A percentile compares a stretch with the other conserved stretches of the same genome.
Conservation (phyloP, 2,329 filamentous ascomycete genomes). For the Cercospora sp. region DNA sequence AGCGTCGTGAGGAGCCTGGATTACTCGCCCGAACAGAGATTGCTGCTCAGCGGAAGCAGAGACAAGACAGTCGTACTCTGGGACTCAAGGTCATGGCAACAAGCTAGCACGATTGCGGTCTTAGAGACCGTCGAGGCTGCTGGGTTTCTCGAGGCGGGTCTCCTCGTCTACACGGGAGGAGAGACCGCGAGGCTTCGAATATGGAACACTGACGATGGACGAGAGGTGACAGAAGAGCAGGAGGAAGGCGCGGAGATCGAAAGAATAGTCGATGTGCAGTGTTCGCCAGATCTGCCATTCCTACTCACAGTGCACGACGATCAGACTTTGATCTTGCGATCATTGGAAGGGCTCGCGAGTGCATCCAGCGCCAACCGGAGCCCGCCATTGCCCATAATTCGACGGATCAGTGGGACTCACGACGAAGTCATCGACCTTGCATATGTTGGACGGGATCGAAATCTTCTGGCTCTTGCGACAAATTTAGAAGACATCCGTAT, state of each 20-base stretch:
- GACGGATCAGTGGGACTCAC: slow-evolving; percentile 90
- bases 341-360: slow-evolving; percentile 46
- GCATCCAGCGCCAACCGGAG: slow-evolving; percentile 18
- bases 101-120: slow-evolving; percentile 75
- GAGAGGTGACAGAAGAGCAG: slow-evolving; percentile 77
- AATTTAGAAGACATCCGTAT: slow-evolving; percentile 93
- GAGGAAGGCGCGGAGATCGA: slow-evolving; percentile 59
- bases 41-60: slow-evolving; percentile 78
- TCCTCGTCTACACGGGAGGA: slow-evolving; percentile 78
- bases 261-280: slow-evolving; percentile 70
- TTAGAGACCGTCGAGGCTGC: slow-evolving; percentile 82
- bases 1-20: slow-evolving; percentile 89
- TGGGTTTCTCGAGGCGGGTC: slow-evolving; percentile 72
- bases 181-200: slow-evolving; percentile 78
- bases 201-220: slow-evolving; percentile 76
- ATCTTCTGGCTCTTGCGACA: slow-evolving; percentile 83
- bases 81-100: slow-evolving; percentile 83
- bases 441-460: slow-evolving; percentile 77
- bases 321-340: slow-evolving; percentile 80
- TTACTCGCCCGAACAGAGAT: slow-evolving; percentile 72
- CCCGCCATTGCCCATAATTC: slow-evolving; percentile 58
- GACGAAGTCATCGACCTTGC: slow-evolving; percentile 96
- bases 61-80: slow-evolving; percentile 95
- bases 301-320: slow-evolving; percentile 84
- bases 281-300: slow-evolving; percentile 64